Percentiles rank a stretch among this genome's conserved stretches.
These are phyloP conservation scores for Aspergillus felis DNA, from an alignment of 2,329 filamentous ascomycete species.

Conservation along the genomic window DNA sequence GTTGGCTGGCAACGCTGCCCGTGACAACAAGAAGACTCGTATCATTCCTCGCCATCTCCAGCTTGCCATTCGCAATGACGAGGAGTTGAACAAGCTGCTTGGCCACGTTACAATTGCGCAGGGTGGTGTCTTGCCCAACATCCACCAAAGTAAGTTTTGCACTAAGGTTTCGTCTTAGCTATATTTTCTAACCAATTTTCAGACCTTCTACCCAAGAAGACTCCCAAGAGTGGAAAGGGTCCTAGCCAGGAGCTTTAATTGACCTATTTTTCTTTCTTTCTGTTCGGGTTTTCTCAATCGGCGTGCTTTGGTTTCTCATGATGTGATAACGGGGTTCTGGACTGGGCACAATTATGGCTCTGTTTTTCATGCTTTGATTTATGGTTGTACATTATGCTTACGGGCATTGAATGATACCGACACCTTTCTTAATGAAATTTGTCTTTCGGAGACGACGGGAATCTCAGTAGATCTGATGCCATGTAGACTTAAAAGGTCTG, in stretches of 20 bases:
- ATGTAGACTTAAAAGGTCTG: background rate
- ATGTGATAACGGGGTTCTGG: slow-evolving; percentile 75
- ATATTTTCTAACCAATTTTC: slow-evolving; percentile 17
- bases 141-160: slow-evolving; percentile 79
- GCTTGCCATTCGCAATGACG: slow-evolving; percentile 98
- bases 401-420: slow-evolving; percentile 48
- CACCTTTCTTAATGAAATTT: slow-evolving; percentile 31
- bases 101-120: slow-evolving; percentile 96
- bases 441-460: slow-evolving; percentile 18
- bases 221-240: slow-evolving; percentile 87
- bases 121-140: slow-evolving; percentile 95
- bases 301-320: slow-evolving; percentile 66
- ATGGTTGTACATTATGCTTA: slow-evolving; percentile 62
- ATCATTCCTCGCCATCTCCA: slow-evolving; percentile 99
- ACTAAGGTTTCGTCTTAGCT: background rate
- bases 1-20: slow-evolving; percentile 95
- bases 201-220: slow-evolving; percentile 99
- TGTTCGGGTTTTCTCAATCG: slow-evolving; percentile 61
- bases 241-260: slow-evolving; percentile 88
- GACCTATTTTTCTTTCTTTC: slow-evolving; percentile 47
- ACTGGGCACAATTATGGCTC: slow-evolving; percentile 55
- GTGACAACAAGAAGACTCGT: slow-evolving; percentile 99
- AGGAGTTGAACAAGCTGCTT: slow-evolving; percentile 98
- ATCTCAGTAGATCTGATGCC: slow-evolving; percentile 1
- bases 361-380: slow-evolving; percentile 39